These are phyloP conservation scores for Pluteus cervinus DNA, from an alignment of 768 basidiomycete genomes.

Conservation along the genomic window DNA sequence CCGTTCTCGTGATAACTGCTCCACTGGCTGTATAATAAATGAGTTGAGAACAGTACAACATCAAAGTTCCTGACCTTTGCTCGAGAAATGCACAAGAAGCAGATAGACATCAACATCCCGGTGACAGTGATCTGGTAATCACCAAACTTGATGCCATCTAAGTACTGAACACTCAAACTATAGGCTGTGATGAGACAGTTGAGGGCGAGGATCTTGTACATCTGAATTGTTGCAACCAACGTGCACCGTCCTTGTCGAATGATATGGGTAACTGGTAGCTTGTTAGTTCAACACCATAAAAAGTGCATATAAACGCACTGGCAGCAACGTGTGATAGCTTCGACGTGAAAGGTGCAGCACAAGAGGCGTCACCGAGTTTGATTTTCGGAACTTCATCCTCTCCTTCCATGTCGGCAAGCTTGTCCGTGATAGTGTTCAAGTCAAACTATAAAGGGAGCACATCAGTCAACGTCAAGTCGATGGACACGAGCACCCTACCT, in stretches of 20 bases:
- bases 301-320: slow-evolving; percentile 48
- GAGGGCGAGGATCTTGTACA: slow-evolving; percentile 98
- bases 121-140: slow-evolving; percentile 98
- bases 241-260: slow-evolving; percentile 99
- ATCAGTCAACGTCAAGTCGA: slow-evolving; percentile 1
- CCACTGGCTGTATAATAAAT: slow-evolving; percentile 66
- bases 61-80: slow-evolving; percentile 65
- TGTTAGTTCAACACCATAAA: slow-evolving; percentile 3
- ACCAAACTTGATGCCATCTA: slow-evolving; percentile 98
- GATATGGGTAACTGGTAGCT: slow-evolving; percentile 77
- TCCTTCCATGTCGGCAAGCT: slow-evolving; percentile 85
- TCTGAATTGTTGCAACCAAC: slow-evolving; percentile 96
- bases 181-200: slow-evolving; percentile 99
- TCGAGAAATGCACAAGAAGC: slow-evolving; percentile 96
- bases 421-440: slow-evolving; percentile 19
- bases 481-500: slow-evolving; percentile 39
- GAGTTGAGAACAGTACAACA: neutral
- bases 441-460: slow-evolving; percentile 21
- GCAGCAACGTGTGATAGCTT: slow-evolving; percentile 97
- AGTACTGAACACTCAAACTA: slow-evolving; percentile 93
- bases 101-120: slow-evolving; percentile 96
- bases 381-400: slow-evolving; percentile 96
- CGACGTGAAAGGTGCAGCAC: slow-evolving; percentile 97
- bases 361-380: slow-evolving; percentile 98
- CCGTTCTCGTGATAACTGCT: slow-evolving; percentile 89